Base-by-base conservation (phyloP, 257 asterid genomes). In the Capsicum baccatum region DNA sequence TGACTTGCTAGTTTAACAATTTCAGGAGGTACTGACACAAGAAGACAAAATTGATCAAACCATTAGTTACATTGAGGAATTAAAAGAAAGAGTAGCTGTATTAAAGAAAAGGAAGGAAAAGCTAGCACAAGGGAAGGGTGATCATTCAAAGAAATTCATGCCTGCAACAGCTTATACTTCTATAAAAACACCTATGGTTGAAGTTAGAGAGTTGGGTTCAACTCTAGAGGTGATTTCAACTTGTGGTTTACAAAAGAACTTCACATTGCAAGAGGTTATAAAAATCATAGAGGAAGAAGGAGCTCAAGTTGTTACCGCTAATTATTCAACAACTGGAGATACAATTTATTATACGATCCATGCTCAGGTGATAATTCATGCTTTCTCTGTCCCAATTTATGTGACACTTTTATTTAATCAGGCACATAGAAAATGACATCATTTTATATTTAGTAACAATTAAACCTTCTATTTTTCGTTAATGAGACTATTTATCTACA, bases 161-260 rank as follows among this genome's bases (percentile, higher is more conserved):
- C 9, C 21, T 1, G 8, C 68, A 62, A 54, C 11, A 35, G 16
- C 17, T 47, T 76, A 19, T 60, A 33, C 37, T 10, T n/a, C 37
- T 10, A 4, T 44, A 71, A n/a, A 9, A 70, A 17, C 55, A 79
- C 90, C 91, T 15, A 2, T 66, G 54, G 42, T 91, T 50, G 57
- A 79, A 83, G 56, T 91, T 57, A 78, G 33, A 50, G 94, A 89
- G 1, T 55, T 84, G 0, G 90, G 82, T 37, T 81, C 90, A 17
- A 85, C 79, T 69, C 17, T 91, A 57, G 90, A 91, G 89, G 89
- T 91, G n/a, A 81, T 85, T 71, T 84, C 89, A 66, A 68, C 83
- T 1, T 83, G 85, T 87, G 89, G 89, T 69, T 9, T 71, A 21
- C 6, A 42, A 12, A 88, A 73, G 39, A 87, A 87, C 1, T 54